Evolutionary conservation across 257 asterid genomes (phyloP).

Genomic region (Fraxinus quadrangulata): DNA sequence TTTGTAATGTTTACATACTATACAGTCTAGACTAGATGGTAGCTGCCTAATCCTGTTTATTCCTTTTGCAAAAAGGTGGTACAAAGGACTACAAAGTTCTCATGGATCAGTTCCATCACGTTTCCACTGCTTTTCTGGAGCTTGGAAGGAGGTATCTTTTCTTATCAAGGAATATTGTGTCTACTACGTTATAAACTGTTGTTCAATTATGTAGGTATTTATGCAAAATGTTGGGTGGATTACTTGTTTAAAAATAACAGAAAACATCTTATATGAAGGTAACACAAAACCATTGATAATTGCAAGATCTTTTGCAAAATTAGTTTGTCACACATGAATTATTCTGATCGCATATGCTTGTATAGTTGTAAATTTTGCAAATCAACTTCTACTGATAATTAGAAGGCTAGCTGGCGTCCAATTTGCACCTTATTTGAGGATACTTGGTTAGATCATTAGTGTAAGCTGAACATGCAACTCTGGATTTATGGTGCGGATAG

Average conservation of each 20-base stretch:
- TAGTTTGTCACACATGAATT: background rate
- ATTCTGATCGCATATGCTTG: background rate
- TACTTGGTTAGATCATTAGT: background rate
- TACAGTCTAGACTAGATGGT: background rate
- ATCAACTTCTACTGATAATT: background rate
- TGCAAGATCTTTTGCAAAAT: background rate
- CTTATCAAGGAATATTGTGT: slow-evolving; percentile 26
- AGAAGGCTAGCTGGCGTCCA: background rate
- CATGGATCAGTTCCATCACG: slow-evolving; percentile 91
- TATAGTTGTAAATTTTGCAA: background rate
- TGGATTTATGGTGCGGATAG: background rate
- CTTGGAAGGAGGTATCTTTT: slow-evolving; percentile 65
- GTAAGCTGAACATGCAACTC: background rate
- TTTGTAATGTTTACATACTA: background rate
- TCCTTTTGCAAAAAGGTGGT: slow-evolving; percentile 62
- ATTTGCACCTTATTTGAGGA: background rate
- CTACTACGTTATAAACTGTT: slow-evolving; percentile 8
- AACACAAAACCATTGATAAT: background rate
- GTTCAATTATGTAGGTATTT: slow-evolving; percentile 1
- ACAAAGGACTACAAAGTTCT: slow-evolving; percentile 86
- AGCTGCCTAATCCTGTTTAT: slow-evolving; percentile 16
- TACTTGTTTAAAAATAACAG: background rate
- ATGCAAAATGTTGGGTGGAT: background rate
- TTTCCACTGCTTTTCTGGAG: slow-evolving; percentile 87
- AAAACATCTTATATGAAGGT: background rate